Conservation (phyloP, 2,329 filamentous ascomycete genomes). For the Cladosporium colombiae region DNA sequence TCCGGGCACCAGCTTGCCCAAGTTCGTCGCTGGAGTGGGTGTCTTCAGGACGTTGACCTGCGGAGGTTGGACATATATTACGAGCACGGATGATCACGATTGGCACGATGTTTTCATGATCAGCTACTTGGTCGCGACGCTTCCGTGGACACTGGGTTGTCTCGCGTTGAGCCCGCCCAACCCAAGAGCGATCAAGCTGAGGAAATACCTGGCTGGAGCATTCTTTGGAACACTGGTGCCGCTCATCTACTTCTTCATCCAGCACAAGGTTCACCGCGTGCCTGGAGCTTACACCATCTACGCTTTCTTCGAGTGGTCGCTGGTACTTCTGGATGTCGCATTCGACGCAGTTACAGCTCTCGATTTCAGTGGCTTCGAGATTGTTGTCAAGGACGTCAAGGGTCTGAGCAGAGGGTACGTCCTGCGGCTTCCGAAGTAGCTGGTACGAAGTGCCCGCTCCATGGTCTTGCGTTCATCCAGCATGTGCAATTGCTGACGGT, state of each 20-base stretch:
- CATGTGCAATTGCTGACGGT: slow-evolving; percentile 20
- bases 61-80: slow-evolving; percentile 97
- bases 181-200: slow-evolving; percentile 77
- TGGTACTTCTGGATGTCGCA: slow-evolving; percentile 91
- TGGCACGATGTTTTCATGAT: slow-evolving; percentile 99
- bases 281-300: slow-evolving; percentile 96
- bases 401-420: slow-evolving; percentile 98
- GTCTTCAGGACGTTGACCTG: slow-evolving; percentile 89
- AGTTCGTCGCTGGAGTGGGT: slow-evolving; percentile 76
- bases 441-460: slow-evolving; percentile 50
- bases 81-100: slow-evolving; percentile 95
- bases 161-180: slow-evolving; percentile 85
- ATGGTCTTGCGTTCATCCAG: slow-evolving; percentile 5
- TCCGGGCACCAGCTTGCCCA: slow-evolving; percentile 70
- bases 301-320: slow-evolving; percentile 95
- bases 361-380: slow-evolving; percentile 86
- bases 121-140: slow-evolving; percentile 87
- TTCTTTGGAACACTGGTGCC: slow-evolving; percentile 93
- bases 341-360: slow-evolving; percentile 94
- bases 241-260: slow-evolving; percentile 94
- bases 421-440: slow-evolving; percentile 88
- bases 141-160: slow-evolving; percentile 94
- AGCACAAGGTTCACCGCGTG: slow-evolving; percentile 94
- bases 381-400: slow-evolving; percentile 85
- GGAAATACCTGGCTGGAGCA: slow-evolving; percentile 76